Evolutionary conservation across 129 eudicot genomes (phyloP).

Genomic region (Centaurea solstitialis): DNA sequence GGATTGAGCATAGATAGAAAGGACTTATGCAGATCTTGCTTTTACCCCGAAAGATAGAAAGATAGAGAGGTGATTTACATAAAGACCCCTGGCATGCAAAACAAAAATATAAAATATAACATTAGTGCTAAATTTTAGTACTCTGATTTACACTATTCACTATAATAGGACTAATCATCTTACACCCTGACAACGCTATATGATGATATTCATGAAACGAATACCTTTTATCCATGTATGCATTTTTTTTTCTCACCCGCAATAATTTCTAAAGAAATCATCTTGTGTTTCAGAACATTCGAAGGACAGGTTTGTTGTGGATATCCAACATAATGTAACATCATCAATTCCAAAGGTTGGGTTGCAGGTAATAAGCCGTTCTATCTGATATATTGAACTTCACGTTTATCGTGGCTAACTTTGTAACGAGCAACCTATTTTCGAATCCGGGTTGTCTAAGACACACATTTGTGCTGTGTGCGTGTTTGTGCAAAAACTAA

Average conservation of each 20-base stretch:
- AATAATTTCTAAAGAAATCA: neutral
- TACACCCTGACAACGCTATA: neutral
- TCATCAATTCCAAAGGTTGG: slow-evolving; percentile 92
- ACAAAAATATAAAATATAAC: too few species aligned
- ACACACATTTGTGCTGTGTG: too few species aligned
- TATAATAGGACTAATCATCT: too few species aligned
- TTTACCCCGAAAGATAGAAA: neutral
- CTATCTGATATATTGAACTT: neutral
- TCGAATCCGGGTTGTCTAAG: too few species aligned
- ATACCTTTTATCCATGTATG: neutral
- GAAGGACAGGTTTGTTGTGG: slow-evolving; percentile 41
- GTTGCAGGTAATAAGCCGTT: slow-evolving; percentile 67
- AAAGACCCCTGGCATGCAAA: neutral
- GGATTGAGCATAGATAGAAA: neutral
- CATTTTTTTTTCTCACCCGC: neutral
- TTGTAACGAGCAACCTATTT: too few species aligned
- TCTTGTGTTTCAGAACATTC: slow-evolving; percentile 44
- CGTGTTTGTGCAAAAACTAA: too few species aligned
- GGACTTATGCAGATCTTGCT: neutral
- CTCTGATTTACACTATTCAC: too few species aligned
- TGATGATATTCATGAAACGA: neutral
- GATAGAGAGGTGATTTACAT: neutral
- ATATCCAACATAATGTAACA: slow-evolving; percentile 75
- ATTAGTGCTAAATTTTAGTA: too few species aligned
- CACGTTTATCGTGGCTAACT: neutral